Conservation (phyloP, 2,329 filamentous ascomycete species). For the Myriosclerotinia scirpicola region DNA sequence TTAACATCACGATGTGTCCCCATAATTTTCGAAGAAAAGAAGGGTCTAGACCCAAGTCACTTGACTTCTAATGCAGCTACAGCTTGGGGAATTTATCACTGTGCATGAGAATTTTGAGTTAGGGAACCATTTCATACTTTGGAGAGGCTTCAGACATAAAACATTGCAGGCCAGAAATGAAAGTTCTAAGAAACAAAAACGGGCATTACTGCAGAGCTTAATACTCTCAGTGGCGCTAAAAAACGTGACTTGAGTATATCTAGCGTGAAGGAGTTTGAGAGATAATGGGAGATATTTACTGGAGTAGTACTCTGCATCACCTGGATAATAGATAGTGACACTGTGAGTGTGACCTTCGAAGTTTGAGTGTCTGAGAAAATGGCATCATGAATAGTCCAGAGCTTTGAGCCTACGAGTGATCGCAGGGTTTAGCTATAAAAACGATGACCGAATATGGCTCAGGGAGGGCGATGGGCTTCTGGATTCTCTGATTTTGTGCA, state of each 20-base stretch:
- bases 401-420: neutral
- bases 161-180: neutral
- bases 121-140: neutral
- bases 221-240: neutral
- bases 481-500: neutral
- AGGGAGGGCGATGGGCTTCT: neutral
- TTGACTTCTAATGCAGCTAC: neutral
- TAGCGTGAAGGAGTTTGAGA: neutral
- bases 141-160: neutral
- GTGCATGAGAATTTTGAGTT: neutral
- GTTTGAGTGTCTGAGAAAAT: neutral
- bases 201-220: neutral
- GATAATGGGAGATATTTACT: neutral
- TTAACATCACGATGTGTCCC: neutral
- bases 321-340: neutral
- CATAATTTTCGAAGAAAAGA: neutral
- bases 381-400: neutral
- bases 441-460: neutral
- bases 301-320: neutral
- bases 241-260: neutral
- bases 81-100: neutral
- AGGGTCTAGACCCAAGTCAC: conserved; percentile 5
- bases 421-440: neutral
- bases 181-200: neutral
- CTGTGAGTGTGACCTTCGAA: neutral